Percentiles rank a stretch among this genome's conserved stretches.
Conservation (phyloP, 1,284 basidiomycete genomes). For the Apiotrichum mycotoxinovorans region DNA sequence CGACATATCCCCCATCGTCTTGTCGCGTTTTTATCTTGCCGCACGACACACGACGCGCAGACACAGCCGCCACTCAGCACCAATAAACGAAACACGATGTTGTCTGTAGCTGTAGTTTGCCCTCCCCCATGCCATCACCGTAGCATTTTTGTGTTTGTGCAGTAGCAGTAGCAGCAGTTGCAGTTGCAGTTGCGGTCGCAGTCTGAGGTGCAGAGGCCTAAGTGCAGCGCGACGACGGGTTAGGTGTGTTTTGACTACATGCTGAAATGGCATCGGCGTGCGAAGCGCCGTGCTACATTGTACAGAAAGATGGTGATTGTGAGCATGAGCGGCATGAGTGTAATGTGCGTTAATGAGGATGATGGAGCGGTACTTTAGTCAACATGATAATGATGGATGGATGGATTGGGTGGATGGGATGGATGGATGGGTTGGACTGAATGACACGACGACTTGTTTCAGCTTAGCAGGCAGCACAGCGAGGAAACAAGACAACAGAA, state of each 20-base stretch:
- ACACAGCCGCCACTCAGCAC: neutral
- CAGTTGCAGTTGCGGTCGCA: no score
- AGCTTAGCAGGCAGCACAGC: neutral
- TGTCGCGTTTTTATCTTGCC: neutral
- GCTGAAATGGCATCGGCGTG: neutral
- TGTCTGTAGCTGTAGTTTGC: conserved; percentile 6
- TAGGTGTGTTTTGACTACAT: no score
- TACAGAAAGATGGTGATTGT: neutral
- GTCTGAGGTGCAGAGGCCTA: no score
- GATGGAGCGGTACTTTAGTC: neutral
- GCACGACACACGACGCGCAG: neutral
- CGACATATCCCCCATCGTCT: neutral
- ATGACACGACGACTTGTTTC: neutral
- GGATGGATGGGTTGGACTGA: no score
- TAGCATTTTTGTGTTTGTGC: neutral
- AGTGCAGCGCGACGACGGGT: no score
- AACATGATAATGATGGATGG: neutral
- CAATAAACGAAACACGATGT: conserved; percentile 2
- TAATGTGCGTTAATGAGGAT: neutral
- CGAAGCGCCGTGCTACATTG: neutral
- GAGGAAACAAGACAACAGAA: neutral
- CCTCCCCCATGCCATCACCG: neutral
- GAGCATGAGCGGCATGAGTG: neutral
- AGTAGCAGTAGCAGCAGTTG: neutral
- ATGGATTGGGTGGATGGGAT: neutral